phyloP scores from a whole-genome alignment of 441 rosid genomes.

The Populus hybrid region DNA sequence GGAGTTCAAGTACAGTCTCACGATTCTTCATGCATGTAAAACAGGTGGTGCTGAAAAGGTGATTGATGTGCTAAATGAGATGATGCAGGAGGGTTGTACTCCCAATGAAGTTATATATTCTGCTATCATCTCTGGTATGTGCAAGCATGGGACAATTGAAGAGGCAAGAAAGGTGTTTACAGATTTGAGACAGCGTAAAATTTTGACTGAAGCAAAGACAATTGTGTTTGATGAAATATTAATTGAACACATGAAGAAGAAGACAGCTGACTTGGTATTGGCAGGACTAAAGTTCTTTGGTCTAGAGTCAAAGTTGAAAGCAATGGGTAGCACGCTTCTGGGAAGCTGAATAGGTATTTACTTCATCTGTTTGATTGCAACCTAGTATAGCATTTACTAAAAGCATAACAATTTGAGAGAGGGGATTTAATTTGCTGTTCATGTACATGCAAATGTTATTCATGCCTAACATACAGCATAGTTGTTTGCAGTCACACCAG shows the following conservation, averaged over 20 bases:
- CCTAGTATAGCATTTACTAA: background rate
- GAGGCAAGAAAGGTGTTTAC: conserved; percentile 70
- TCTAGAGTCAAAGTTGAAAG: conserved; percentile 75
- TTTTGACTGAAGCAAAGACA: conserved; percentile 60
- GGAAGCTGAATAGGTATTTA: conserved; percentile 25
- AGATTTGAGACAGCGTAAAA: conserved; percentile 45
- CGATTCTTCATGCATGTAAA: conserved; percentile 57
- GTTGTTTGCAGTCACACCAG: background rate
- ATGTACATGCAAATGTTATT: background rate
- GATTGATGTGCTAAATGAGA: conserved; percentile 66
- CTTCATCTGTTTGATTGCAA: background rate
- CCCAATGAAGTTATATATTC: conserved; percentile 56
- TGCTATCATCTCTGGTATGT: conserved; percentile 71
- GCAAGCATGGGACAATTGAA: conserved; percentile 71
- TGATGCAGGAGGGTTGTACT: conserved; percentile 62
- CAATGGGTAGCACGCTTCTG: conserved; percentile 59
- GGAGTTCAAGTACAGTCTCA: conserved; percentile 71
- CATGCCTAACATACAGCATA: background rate
- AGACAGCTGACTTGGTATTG: conserved; percentile 73
- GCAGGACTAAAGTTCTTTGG: conserved; percentile 81
- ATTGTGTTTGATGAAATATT: conserved; percentile 73
- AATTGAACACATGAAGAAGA: conserved; percentile 75
- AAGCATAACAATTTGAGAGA: background rate
- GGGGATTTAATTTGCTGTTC: background rate
- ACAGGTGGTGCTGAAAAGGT: conserved; percentile 51